phyloP scores from a whole-genome alignment of 2,329 filamentous ascomycete species.

The Colletotrichum brevisporum region DNA sequence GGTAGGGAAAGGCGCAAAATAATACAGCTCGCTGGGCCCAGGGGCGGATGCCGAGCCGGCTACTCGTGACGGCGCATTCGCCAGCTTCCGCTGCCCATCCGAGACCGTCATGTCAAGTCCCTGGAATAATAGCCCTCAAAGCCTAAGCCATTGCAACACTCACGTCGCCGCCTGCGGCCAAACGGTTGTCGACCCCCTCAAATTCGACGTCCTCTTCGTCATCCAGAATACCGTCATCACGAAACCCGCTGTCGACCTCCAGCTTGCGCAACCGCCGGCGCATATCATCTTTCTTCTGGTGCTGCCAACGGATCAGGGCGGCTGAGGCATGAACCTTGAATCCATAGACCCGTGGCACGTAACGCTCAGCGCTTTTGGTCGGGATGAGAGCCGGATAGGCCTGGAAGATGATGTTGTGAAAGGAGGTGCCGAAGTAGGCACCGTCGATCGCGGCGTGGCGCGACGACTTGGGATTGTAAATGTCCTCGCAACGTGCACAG shows the following conservation, averaged over 20 bases:
- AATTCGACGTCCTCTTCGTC: slow-evolving; percentile 69
- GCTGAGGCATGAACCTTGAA: slow-evolving; percentile 96
- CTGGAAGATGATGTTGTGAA: slow-evolving; percentile 99
- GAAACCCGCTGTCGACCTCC: slow-evolving; percentile 85
- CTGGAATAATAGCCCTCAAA: no score
- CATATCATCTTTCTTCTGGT: slow-evolving; percentile 84
- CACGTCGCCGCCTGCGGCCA: slow-evolving; percentile 42
- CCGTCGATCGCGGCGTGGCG: slow-evolving; percentile 96
- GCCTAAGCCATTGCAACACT: slow-evolving; percentile 29
- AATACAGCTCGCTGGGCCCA: no score
- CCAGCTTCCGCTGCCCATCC: no score
- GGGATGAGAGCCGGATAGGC: slow-evolving; percentile 94
- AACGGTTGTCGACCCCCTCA: slow-evolving; percentile 53
- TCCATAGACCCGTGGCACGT: slow-evolving; percentile 91
- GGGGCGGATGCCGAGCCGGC: no score
- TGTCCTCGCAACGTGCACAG: slow-evolving; percentile 96
- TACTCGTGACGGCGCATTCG: no score
- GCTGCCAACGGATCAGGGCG: slow-evolving; percentile 92
- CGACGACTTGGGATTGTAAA: slow-evolving; percentile 98
- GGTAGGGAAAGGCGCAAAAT: no score
- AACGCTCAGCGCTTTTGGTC: slow-evolving; percentile 86
- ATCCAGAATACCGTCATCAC: slow-evolving; percentile 74
- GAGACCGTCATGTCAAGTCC: no score
- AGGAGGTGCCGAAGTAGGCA: slow-evolving; percentile 97
- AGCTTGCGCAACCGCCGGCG: slow-evolving; percentile 79